A percentile compares a stretch with the other conserved stretches of the same genome.
phyloP scores from a whole-genome alignment of 1,284 basidiomycete genomes.

The Bjerkandera adusta region DNA sequence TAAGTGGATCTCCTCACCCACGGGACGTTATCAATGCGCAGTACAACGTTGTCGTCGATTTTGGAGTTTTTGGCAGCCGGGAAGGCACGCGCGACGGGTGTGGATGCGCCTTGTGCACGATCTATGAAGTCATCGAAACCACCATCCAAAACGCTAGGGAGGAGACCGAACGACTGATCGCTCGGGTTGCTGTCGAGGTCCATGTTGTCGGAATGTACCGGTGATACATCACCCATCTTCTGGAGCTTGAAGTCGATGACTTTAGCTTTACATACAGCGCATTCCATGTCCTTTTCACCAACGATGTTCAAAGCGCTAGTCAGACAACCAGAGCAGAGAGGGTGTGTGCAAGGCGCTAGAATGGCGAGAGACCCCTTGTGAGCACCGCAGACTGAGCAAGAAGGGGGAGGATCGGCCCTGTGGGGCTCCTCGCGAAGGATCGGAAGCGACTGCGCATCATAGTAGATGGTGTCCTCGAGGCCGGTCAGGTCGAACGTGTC shows the following conservation, averaged over 20 bases:
- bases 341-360: constrained; percentile 68
- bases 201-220: no score
- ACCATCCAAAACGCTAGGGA: constrained; percentile 22
- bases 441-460: constrained; percentile 20
- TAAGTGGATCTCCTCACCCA: constrained; percentile 54
- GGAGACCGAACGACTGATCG: constrained; percentile 19
- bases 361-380: constrained; percentile 52
- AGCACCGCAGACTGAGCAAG: constrained; percentile 53
- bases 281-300: constrained; percentile 81
- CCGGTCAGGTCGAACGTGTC: constrained; percentile 33
- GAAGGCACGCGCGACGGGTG: constrained; percentile 22
- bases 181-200: constrained; percentile 19
- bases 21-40: constrained; percentile 82
- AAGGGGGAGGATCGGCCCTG: constrained; percentile 12
- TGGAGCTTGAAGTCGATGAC: constrained; percentile 66
- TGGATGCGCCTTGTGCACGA: constrained; percentile 31
- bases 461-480: constrained; percentile 24
- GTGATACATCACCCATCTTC: constrained; percentile 20
- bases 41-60: constrained; percentile 49
- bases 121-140: constrained; percentile 27
- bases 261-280: constrained; percentile 67
- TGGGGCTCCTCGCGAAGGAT: constrained; percentile 13
- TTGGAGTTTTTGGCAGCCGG: constrained; percentile 9
- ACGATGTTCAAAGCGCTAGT: constrained; percentile 83
- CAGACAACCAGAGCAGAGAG: constrained; percentile 73